phyloP scores from a whole-genome alignment of 352 stramenopile genomes.

The Pythium apleroticum region DNA sequence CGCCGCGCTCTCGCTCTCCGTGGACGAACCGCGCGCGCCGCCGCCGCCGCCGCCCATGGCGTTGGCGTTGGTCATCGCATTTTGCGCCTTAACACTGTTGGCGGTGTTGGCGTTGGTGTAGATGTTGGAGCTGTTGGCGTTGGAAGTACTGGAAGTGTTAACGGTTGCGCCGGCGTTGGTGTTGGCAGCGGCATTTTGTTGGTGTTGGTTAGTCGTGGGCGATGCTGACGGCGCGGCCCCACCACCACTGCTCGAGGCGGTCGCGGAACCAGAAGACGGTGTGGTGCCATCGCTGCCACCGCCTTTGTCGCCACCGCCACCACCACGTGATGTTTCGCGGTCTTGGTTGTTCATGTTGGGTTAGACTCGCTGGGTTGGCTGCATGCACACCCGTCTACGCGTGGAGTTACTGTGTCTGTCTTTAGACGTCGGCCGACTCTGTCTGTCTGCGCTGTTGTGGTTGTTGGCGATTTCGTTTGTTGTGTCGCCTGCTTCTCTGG shows the following conservation, averaged over 20 bases:
- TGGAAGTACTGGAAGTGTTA: not conserved
- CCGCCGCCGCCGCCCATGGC: not conserved
- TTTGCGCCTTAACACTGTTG: not conserved
- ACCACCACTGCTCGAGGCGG: conserved; percentile 3
- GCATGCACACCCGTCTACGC: not conserved
- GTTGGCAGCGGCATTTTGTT: conserved; percentile 8
- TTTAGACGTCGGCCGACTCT: not conserved
- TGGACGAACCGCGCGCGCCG: conserved; percentile 17
- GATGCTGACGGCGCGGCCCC: conserved; percentile 19
- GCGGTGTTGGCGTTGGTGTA: not conserved
- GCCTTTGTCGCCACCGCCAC: not conserved
- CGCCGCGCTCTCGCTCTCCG: conserved; percentile 19
- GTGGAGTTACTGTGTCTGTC: not conserved
- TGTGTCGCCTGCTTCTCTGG: conserved; percentile 2
- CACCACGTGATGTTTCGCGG: not conserved
- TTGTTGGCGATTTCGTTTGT: not conserved
- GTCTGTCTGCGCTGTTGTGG: not conserved
- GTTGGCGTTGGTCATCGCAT: not conserved
- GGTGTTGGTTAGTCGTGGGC: conserved; percentile 18
- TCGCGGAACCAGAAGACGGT: conserved; percentile 19
- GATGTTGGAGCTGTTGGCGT: not conserved
- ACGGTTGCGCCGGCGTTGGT: no score
- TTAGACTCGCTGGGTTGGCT: not conserved
- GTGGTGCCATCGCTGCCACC: not conserved
- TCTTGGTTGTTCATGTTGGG: conserved; percentile 17